Conservation (phyloP, 1,284 basidiomycete species). For the Ceratobasidium theobromae region DNA sequence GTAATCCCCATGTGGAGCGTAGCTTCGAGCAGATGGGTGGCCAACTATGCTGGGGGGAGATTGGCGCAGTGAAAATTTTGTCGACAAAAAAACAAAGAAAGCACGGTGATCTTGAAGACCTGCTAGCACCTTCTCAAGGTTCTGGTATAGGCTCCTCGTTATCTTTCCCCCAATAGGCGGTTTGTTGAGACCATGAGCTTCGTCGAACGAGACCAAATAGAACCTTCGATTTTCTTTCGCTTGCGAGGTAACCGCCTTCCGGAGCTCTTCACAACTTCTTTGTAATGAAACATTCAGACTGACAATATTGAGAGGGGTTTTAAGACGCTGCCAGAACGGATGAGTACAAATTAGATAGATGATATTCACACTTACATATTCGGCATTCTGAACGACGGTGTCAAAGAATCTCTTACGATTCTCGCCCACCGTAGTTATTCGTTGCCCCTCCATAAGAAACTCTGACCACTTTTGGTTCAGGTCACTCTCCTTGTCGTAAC, state of each 20-base stretch:
- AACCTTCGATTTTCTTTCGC: not conserved
- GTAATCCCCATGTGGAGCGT: not conserved
- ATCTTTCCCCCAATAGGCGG: not conserved
- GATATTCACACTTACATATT: not conserved
- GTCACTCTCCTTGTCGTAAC: not conserved
- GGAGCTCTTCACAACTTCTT: not conserved
- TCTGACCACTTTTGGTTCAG: not conserved
- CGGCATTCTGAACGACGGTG: not conserved
- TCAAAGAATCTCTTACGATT: conserved; percentile 2
- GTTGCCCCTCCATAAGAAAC: not conserved
- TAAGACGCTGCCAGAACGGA: not conserved
- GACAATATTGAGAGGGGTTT: not conserved
- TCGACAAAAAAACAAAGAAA: conserved; percentile 10
- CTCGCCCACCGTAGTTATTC: not conserved
- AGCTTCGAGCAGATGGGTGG: not conserved
- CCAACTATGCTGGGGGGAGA: not conserved
- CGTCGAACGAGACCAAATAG: not conserved
- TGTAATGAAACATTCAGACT: not conserved
- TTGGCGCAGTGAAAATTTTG: not conserved
- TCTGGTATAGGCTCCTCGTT: not conserved
- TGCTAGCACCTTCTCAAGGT: not conserved
- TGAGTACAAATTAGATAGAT: not conserved
- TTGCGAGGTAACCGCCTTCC: not conserved
- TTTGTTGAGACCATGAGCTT: not conserved
- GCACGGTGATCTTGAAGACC: not conserved